Base-by-base conservation (phyloP, 148 eudicot species). In the Camellia japonica region DNA sequence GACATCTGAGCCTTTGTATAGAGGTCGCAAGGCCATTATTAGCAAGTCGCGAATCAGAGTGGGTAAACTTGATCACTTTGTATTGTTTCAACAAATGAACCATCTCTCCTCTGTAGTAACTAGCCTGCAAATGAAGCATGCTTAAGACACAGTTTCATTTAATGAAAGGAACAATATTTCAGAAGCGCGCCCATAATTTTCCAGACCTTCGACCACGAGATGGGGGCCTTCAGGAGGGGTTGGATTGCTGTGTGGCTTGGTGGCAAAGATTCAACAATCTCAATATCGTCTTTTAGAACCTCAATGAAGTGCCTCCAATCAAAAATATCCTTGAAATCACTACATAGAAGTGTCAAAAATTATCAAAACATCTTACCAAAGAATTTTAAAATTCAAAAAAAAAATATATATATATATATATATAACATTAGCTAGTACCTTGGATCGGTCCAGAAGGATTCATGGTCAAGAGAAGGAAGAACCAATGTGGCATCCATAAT, bases 401-500 rank as follows among this genome's bases (percentile, higher is more conserved):
- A n/a, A 15, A n/a, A n/a, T n/a, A n/a, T 8, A 1, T 2, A 41
- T 0, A 43, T 0, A 9, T 30, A 9, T 11, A 10, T 54, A 20
- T n/a, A 4, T 42, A 7, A 4, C 6, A 23, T 11, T 10, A 20
- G n/a, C 2, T 15, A 2, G 13, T 67, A 92, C 96, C 96, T 92
- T 43, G 87, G 85, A 87, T 92, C 96, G 8, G 88, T 87, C 96
- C 93, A 92, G 60, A 87, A 92, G 58, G 93, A 90, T 7, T 84
- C 61, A 55, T 90, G 92, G 70, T 92, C 96, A 3, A 92, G 83
- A 23, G 87, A 73, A 63, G 93, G 96, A 71, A 83, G 90, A 65
- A 92, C 93, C 43, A 92, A 79, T 42, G 92, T 86, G 14, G 96
- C 96, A 80, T 92, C 87, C 92, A 90, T 89, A n/a, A 92, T 83